A percentile compares a stretch with the other conserved stretches of the same genome.
Evolutionary conservation across 75 land plant genomes (phyloP).

Genomic region (Cryptomeria japonica): DNA sequence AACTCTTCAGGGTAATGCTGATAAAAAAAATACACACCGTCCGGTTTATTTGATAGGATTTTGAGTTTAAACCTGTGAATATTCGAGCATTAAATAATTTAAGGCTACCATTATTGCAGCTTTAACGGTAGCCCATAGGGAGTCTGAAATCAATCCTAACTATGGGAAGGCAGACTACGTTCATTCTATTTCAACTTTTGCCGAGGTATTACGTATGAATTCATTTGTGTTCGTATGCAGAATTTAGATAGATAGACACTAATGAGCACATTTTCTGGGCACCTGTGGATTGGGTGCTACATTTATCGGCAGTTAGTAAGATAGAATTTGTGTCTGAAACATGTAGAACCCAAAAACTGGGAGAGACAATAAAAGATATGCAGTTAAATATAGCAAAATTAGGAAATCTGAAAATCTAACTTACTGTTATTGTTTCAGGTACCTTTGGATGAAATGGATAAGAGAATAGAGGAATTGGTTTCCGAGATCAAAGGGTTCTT

Average conservation of each 20-base stretch:
- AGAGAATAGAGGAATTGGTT: conserved; percentile 21
- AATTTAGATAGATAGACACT: too few relatives aligned
- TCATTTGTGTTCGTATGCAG: too few relatives aligned
- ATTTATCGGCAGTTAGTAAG: too few relatives aligned
- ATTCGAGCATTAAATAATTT: not conserved
- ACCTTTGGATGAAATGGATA: not conserved
- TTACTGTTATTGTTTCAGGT: not conserved
- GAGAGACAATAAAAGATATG: too few relatives aligned
- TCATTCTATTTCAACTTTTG: not conserved
- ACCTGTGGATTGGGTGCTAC: too few relatives aligned
- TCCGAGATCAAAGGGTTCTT: conserved; percentile 39
- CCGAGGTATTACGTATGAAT: not conserved
- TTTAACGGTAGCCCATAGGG: not conserved
- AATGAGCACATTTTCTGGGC: too few relatives aligned
- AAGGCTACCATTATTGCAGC: not conserved
- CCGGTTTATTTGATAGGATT: not conserved
- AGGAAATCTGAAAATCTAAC: not conserved
- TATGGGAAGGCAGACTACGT: not conserved
- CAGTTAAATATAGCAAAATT: too few relatives aligned
- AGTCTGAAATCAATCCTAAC: not conserved
- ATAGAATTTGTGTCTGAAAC: too few relatives aligned
- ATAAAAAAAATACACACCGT: too few relatives aligned
- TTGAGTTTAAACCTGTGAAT: not conserved
- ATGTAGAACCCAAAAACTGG: too few relatives aligned
- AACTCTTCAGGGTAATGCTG: not conserved